Conservation (phyloP, 768 basidiomycete genomes). For the Hericium coralloides region DNA sequence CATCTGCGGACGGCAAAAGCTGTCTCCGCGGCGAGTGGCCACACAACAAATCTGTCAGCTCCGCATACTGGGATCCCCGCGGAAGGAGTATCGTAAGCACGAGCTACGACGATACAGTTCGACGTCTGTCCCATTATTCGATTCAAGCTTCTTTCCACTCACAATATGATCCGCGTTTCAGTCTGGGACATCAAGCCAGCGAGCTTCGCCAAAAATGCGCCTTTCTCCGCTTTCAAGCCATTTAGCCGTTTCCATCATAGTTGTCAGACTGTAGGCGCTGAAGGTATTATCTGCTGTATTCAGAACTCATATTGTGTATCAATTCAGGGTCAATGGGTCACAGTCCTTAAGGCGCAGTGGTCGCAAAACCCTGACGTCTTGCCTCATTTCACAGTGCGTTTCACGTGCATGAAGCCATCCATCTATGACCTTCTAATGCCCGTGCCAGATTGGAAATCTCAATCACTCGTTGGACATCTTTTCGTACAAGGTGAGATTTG, state of each 20-base stretch:
- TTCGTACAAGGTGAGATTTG: slow-evolving; percentile 49
- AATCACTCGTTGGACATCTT: slow-evolving; percentile 68
- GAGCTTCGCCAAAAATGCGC: slow-evolving; percentile 33
- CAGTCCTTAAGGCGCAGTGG: slow-evolving; percentile 73
- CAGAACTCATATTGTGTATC: background rate
- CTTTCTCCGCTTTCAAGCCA: slow-evolving; percentile 58
- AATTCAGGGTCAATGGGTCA: slow-evolving; percentile 71
- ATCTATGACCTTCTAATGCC: too few relatives aligned
- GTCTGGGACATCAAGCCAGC: slow-evolving; percentile 69
- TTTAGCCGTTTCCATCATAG: slow-evolving; percentile 57
- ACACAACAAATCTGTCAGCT: slow-evolving; percentile 72
- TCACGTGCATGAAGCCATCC: too few relatives aligned
- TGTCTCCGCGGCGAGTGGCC: slow-evolving; percentile 53
- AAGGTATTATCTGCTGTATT: background rate
- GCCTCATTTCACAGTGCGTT: slow-evolving; percentile 71
- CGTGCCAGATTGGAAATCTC: slow-evolving; percentile 62
- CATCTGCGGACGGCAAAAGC: slow-evolving; percentile 44
- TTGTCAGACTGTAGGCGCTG: slow-evolving; percentile 64
- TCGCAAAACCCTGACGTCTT: slow-evolving; percentile 67
- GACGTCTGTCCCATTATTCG: slow-evolving; percentile 39
- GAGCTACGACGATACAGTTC: slow-evolving; percentile 70
- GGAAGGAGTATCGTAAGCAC: slow-evolving; percentile 78
- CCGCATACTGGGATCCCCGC: slow-evolving; percentile 81
- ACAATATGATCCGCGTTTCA: slow-evolving; percentile 19
- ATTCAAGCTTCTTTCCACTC: background rate